phyloP scores from a whole-genome alignment of 805 yeast species.

The Candida maris region DNA sequence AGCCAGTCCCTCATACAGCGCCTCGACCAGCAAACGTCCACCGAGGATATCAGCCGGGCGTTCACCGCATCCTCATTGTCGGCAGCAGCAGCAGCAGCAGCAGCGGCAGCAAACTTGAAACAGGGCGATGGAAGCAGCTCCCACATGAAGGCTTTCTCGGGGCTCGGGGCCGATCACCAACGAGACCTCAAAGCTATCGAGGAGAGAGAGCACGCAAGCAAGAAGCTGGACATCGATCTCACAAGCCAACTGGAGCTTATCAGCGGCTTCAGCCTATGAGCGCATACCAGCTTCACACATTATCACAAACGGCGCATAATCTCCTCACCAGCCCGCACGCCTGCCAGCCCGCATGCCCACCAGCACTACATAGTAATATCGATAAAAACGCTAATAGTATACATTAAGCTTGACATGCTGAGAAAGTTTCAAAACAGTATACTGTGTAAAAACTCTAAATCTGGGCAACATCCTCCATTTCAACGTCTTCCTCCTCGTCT shows the following conservation, averaged over 20 bases:
- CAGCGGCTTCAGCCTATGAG: constrained; percentile 37
- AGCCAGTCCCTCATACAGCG: constrained; percentile 26
- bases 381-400: too few species aligned
- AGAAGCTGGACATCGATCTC: constrained; percentile 39
- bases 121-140: background rate
- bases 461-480: constrained; percentile 67
- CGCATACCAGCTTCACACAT: too few species aligned
- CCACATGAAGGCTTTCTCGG: constrained; percentile 31
- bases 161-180: constrained; percentile 36
- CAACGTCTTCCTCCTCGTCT: constrained; percentile 59
- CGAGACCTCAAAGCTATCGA: constrained; percentile 32
- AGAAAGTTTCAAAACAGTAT: too few species aligned
- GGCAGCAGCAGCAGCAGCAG: constrained; percentile 8
- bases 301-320: too few species aligned
- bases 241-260: constrained; percentile 45
- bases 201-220: constrained; percentile 22
- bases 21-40: constrained; percentile 22
- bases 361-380: too few species aligned
- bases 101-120: background rate
- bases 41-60: constrained; percentile 21
- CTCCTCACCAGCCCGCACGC: too few species aligned
- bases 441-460: background rate
- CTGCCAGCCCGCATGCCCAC: too few species aligned
- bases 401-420: too few species aligned
- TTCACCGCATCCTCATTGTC: too few species aligned